Conservation (phyloP, 2,329 filamentous ascomycete species). For the Hortaea sp. region DNA sequence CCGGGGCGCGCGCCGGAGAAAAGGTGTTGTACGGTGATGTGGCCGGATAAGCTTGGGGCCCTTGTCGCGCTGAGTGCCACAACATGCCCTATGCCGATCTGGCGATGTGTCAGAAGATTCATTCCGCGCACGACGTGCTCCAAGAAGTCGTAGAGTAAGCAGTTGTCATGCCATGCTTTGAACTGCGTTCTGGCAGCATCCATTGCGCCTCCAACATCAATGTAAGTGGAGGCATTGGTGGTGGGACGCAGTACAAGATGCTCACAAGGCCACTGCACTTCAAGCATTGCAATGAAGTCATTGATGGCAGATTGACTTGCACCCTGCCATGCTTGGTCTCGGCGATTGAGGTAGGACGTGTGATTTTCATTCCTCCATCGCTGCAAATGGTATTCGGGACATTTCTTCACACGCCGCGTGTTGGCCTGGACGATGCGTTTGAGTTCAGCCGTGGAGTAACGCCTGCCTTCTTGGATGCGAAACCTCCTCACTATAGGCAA, state of each 20-base stretch:
- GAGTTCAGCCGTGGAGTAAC: not conserved
- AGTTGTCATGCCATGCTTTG: constrained; percentile 11
- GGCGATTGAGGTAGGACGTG: not conserved
- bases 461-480: not conserved
- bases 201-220: constrained; percentile 8
- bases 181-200: constrained; percentile 3
- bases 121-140: constrained; percentile 1
- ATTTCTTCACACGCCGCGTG: not conserved
- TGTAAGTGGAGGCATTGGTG: constrained; percentile 6
- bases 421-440: not conserved
- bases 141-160: constrained; percentile 7
- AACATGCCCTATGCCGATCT: too few relatives aligned
- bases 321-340: constrained; percentile 1
- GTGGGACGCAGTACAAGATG: not conserved
- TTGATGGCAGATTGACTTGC: not conserved
- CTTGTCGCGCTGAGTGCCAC: too few relatives aligned
- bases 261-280: constrained; percentile 10
- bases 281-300: constrained; percentile 1
- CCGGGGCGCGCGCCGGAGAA: too few relatives aligned
- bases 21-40: too few relatives aligned
- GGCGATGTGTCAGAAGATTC: too few relatives aligned
- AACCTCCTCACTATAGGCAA: constrained; percentile 27
- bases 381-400: not conserved
- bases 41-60: too few relatives aligned
- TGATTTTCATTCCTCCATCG: not conserved